Evolutionary conservation across 2,329 filamentous ascomycete genomes (phyloP).

Genomic region (Penicillium sp.): DNA sequence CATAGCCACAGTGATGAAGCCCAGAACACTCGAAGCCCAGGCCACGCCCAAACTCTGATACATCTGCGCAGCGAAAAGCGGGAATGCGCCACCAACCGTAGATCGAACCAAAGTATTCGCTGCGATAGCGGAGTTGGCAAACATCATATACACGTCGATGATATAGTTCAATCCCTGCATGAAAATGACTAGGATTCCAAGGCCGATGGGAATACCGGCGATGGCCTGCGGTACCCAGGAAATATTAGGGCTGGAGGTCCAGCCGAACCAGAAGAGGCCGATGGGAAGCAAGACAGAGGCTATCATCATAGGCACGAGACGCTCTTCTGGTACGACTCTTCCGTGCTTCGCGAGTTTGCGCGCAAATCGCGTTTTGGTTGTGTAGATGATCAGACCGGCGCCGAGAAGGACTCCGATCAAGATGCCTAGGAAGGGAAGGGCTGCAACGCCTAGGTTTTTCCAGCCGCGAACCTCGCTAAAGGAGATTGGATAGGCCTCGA

Average conservation of each 20-base stretch:
- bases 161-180: conserved; percentile 48
- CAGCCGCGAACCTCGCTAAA: conserved; percentile 42
- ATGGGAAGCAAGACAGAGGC: conserved; percentile 46
- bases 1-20: conserved; percentile 41
- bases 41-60: conserved; percentile 40
- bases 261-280: conserved; percentile 55
- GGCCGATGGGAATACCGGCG: conserved; percentile 47
- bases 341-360: conserved; percentile 35
- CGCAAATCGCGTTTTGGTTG: conserved; percentile 44
- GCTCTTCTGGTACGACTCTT: conserved; percentile 43
- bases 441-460: conserved; percentile 37
- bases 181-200: conserved; percentile 48
- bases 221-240: conserved; percentile 51
- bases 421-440: conserved; percentile 42
- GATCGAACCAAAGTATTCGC: conserved; percentile 41
- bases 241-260: conserved; percentile 46
- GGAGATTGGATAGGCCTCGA: conserved; percentile 46
- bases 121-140: conserved; percentile 43
- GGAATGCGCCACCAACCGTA: conserved; percentile 37
- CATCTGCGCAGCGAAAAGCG: conserved; percentile 39
- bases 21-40: conserved; percentile 45
- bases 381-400: conserved; percentile 39
- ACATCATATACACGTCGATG: conserved; percentile 45
- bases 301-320: conserved; percentile 50
- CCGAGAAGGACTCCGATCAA: conserved; percentile 38